Evolutionary conservation across 441 rosid species (phyloP), one percentile per base, ranked within the genome.

Genomic region (Euphorbia celastroides): DNA sequence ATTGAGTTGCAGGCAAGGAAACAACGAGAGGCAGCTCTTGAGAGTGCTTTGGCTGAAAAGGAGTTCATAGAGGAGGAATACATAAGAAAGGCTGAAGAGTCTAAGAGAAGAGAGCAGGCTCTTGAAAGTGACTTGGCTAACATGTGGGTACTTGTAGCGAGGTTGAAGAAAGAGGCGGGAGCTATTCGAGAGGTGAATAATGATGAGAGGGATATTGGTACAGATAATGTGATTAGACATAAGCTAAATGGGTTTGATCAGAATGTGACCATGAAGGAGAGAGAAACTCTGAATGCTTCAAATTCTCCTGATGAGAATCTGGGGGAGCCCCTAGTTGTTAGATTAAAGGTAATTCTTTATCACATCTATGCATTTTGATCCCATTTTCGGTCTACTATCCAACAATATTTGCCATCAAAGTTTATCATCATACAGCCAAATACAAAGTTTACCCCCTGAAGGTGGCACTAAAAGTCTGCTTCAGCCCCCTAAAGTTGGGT

Each of bases 141-240:
- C 76, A 95, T 95, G 99, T 92, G 99, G 98, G 95, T 95, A 44
- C 97, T 95, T 78, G 99, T 95, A 74, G 97, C 99, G 48, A 90
- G 86, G 82, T 78, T 95, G 69, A 95, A 95, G 92, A 95, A 87
- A 77, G 92, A 83, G 0, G 89, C 83, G 50, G 90, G 86, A 57
- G 80, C 74, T 28, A 63, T 78, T 67, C 78, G 85, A 3, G 88
- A 82, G 75, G 57, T 75, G 74, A 83, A 74, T 70, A 57, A 63
- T 9, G 81, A 75, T 57, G 83, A 76, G 80, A 81, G 83, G 66
- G 72, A 38, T 23, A 57, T 38, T 67, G 76, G 70, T 38, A 78
- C 70, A 26, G 65, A 67, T 22, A 77, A 75, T 72, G 57, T 60
- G 31, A 66, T 62, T 68, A 79, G 77, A 59, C 71, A 57, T 41